Percentiles rank a stretch among this genome's conserved stretches.
Conservation (phyloP, 139 green algal genomes). For the Micractinium conductrix region DNA sequence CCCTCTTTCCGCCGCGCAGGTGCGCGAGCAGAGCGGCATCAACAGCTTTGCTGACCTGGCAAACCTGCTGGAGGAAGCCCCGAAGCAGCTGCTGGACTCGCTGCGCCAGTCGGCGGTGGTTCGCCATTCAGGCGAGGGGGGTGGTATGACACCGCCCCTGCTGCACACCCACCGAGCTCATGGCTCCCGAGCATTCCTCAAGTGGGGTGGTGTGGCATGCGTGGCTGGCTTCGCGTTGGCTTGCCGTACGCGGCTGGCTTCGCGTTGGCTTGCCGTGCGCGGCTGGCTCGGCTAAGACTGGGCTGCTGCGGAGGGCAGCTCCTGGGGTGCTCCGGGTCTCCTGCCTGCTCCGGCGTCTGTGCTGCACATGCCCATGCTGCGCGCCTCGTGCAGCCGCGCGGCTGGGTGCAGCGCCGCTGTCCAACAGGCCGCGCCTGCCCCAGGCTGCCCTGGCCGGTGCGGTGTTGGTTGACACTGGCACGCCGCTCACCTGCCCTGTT, state of each 20-base stretch:
- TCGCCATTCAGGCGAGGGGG: slow-evolving; percentile 35
- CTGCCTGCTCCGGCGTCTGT: too few species aligned
- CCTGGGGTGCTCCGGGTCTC: too few species aligned
- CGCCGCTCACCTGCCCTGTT: too few species aligned
- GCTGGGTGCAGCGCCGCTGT: too few species aligned
- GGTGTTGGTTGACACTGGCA: too few species aligned
- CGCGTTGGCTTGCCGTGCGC: background rate
- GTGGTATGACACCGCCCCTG: background rate
- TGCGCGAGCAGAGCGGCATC: slow-evolving; percentile 58
- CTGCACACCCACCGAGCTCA: background rate
- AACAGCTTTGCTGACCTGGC: slow-evolving; percentile 62
- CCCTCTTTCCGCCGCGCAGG: background rate
- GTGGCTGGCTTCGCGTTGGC: background rate
- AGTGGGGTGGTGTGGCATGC: background rate
- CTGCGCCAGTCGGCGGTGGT: slow-evolving; percentile 61
- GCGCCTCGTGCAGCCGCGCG: too few species aligned
- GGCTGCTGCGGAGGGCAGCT: too few species aligned
- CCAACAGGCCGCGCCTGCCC: too few species aligned
- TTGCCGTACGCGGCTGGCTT: background rate
- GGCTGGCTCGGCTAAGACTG: background rate
- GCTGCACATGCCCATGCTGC: too few species aligned
- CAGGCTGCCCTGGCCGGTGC: too few species aligned
- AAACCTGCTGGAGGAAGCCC: slow-evolving; percentile 57
- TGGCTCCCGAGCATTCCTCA: too few species aligned
- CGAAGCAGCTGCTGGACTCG: slow-evolving; percentile 61